Conservation (phyloP, 2,329 filamentous ascomycete genomes). For the Chaetomium sp. region DNA sequence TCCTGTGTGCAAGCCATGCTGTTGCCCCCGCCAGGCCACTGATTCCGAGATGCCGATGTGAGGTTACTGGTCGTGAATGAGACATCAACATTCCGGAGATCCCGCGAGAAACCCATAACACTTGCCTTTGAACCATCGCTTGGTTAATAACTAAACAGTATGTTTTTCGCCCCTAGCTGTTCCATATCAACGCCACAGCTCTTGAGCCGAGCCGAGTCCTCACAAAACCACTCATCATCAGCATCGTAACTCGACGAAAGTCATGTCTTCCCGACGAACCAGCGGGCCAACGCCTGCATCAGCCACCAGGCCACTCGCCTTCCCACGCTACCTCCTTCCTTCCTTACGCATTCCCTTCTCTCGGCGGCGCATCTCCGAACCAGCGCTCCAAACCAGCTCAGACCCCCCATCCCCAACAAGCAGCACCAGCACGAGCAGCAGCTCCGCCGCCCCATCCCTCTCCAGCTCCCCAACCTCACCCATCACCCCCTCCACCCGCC, state of each 20-base stretch:
- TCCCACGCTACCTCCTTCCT: conserved; percentile 37
- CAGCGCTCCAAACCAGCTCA: background rate
- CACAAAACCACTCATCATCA: background rate
- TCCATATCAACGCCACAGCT: background rate
- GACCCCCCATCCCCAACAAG: conserved; percentile 1
- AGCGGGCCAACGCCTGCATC: conserved; percentile 10
- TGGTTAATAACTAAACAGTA: background rate
- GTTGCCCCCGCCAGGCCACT: conserved; percentile 17
- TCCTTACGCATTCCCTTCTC: conserved; percentile 34
- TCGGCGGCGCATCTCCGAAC: conserved; percentile 22
- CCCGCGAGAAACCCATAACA: background rate
- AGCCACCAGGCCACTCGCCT: conserved; percentile 18
- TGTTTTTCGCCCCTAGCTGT: background rate
- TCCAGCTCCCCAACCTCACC: conserved; percentile 31
- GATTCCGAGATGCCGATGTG: conserved; percentile 3
- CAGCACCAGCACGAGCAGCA: background rate
- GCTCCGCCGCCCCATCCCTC: conserved; percentile 26
- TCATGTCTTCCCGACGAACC: conserved; percentile 19
- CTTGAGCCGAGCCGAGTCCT: background rate
- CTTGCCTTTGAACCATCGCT: background rate
- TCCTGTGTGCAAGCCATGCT: background rate
- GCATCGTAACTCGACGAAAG: conserved; percentile 21
- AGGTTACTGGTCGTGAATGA: background rate
- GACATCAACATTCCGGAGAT: background rate
- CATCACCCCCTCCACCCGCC: conserved; percentile 28